These are phyloP conservation scores for Penicillium cosmopolitanum DNA, from an alignment of 495 filamentous ascomycete species.

Conservation along the genomic window DNA sequence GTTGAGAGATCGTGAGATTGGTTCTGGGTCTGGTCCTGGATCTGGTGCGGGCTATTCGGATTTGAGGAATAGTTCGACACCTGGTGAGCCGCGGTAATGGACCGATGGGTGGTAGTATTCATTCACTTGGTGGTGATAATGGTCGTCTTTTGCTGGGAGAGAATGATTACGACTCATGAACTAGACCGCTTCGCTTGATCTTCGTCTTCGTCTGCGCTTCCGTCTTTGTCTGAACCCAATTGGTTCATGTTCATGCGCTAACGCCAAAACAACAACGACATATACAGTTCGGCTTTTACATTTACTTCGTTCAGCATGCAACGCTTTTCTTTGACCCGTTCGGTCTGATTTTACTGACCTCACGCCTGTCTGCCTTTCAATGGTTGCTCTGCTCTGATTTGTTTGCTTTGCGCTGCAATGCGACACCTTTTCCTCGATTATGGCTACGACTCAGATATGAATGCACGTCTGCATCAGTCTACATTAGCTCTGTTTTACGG, in stretches of 20 bases:
- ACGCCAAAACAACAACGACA: neutral
- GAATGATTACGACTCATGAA: slow-evolving; percentile 3
- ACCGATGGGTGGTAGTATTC: neutral
- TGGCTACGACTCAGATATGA: neutral
- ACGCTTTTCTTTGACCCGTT: neutral
- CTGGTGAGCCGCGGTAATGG: neutral
- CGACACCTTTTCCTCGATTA: neutral
- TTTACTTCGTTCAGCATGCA: slow-evolving; percentile 1
- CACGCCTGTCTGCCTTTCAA: too few relatives aligned
- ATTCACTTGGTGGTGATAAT: neutral
- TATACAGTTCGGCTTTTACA: neutral
- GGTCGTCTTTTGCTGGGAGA: neutral
- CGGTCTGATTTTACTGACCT: too few relatives aligned
- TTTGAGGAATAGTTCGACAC: neutral
- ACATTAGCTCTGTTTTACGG: neutral
- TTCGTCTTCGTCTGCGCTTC: neutral
- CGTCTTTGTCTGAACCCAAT: neutral
- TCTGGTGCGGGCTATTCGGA: neutral
- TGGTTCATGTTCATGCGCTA: neutral
- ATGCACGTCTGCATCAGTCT: slow-evolving; percentile 3
- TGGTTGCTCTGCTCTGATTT: too few relatives aligned
- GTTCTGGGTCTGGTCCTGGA: neutral
- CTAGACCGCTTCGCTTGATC: neutral
- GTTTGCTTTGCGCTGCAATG: neutral
- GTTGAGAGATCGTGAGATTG: neutral